Percentiles rank a stretch among this genome's conserved stretches.
phyloP scores from a whole-genome alignment of 257 asterid species.

The Primulina tabacum region DNA sequence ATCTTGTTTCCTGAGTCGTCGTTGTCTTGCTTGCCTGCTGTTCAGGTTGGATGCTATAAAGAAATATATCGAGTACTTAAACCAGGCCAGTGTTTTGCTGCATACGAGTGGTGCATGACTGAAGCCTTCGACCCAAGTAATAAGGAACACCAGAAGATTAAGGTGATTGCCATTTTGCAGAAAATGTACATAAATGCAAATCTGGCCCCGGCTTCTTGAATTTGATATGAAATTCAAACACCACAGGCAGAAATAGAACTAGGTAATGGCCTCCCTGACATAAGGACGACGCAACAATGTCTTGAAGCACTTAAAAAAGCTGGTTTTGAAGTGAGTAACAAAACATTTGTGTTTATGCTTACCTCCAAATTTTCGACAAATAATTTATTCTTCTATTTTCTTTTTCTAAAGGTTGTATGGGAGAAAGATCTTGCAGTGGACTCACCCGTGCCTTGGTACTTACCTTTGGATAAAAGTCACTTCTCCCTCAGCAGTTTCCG shows the following conservation, averaged over 20 bases:
- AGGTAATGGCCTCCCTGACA: constrained; percentile 90
- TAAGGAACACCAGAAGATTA: constrained; percentile 76
- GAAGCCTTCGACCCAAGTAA: constrained; percentile 70
- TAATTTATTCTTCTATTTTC: background rate
- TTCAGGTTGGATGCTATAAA: constrained; percentile 90
- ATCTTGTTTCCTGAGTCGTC: background rate
- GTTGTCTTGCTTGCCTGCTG: constrained; percentile 8
- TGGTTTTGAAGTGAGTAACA: constrained; percentile 79
- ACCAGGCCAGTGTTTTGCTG: constrained; percentile 98
- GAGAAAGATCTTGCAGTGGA: constrained; percentile 87
- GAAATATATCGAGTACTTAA: constrained; percentile 86
- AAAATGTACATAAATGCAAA: background rate
- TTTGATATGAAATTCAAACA: constrained; percentile 17
- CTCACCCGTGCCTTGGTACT: constrained; percentile 91
- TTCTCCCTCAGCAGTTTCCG: constrained; percentile 89
- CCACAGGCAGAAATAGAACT: constrained; percentile 88
- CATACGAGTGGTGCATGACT: constrained; percentile 99
- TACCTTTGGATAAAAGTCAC: constrained; percentile 81
- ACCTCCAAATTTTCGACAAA: background rate
- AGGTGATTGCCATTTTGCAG: constrained; percentile 42
- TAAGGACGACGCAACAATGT: constrained; percentile 65
- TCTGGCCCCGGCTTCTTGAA: constrained; percentile 3
- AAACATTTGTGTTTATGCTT: constrained; percentile 9
- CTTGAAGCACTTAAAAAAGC: constrained; percentile 77
- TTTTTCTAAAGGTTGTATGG: constrained; percentile 60